Percentiles rank a stretch among this genome's conserved stretches.
Conservation (phyloP, 2,329 filamentous ascomycete genomes). For the Hymenoscyphus fraxineus region DNA sequence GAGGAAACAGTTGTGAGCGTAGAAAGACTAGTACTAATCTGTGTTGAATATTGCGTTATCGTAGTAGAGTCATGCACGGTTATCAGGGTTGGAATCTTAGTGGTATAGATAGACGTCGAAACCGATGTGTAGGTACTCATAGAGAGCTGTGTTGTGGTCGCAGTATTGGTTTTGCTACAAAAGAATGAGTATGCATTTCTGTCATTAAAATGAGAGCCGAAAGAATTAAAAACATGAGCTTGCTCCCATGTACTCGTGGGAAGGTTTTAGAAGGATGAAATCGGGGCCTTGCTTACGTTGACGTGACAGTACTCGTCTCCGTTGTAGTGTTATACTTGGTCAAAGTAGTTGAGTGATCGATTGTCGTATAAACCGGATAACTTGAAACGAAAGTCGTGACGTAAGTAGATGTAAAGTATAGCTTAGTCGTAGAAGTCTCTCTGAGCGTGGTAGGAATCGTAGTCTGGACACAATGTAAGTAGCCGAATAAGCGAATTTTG, state of each 20-base stretch:
- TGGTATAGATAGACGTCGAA: background rate
- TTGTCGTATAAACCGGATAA: conserved; percentile 3
- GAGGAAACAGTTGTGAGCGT: background rate
- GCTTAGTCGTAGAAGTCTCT: background rate
- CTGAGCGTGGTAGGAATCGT: conserved; percentile 9
- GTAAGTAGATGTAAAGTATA: conserved; percentile 15
- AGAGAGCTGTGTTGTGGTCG: background rate
- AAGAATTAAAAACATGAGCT: no score
- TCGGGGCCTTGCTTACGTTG: background rate
- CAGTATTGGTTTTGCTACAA: no score
- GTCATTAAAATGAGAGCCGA: no score
- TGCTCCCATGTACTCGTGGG: no score
- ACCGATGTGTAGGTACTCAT: background rate
- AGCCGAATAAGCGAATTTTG: background rate
- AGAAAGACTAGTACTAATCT: background rate
- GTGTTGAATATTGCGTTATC: background rate
- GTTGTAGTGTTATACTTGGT: conserved; percentile 1
- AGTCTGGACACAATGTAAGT: background rate
- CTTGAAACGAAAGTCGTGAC: conserved; percentile 10
- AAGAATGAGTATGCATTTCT: no score
- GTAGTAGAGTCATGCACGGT: background rate
- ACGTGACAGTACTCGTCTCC: background rate
- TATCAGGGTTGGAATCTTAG: background rate
- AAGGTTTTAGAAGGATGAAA: background rate
- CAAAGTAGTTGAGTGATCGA: conserved; percentile 3